Conservation (phyloP, 371 early-diverging fungal species). For the Zychaea mexicana region DNA sequence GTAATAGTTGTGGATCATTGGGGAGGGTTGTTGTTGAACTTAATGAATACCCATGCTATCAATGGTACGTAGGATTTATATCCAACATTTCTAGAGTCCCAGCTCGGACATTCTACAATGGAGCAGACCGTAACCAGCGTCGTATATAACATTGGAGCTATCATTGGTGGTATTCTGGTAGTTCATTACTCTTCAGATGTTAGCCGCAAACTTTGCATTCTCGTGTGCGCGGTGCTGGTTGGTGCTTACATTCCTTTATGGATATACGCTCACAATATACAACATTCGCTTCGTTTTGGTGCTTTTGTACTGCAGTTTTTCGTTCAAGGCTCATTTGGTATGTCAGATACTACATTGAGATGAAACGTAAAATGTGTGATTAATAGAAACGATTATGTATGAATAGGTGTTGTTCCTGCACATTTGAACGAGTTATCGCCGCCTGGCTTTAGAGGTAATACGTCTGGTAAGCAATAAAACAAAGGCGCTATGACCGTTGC, state of each 20-base stretch:
- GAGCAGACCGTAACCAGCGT: constrained; percentile 64
- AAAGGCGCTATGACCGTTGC: too few species aligned
- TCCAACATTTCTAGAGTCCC: constrained; percentile 65
- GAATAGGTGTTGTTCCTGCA: constrained; percentile 57
- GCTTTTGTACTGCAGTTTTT: constrained; percentile 68
- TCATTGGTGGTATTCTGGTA: constrained; percentile 63
- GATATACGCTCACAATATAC: constrained; percentile 55
- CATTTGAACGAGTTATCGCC: constrained; percentile 74
- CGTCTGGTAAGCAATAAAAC: constrained; percentile 42
- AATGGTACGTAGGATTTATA: constrained; percentile 76
- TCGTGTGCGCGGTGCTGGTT: constrained; percentile 49
- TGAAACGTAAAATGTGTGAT: background rate
- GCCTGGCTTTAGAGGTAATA: constrained; percentile 60
- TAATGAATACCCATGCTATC: constrained; percentile 73
- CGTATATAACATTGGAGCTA: constrained; percentile 69
- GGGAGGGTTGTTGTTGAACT: too few species aligned
- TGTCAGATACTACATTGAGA: background rate
- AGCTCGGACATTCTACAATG: constrained; percentile 53
- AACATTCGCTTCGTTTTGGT: constrained; percentile 49
- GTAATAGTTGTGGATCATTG: too few species aligned
- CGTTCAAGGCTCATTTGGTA: constrained; percentile 68
- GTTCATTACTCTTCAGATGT: constrained; percentile 69
- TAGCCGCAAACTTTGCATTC: constrained; percentile 61
- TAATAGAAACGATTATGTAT: background rate
- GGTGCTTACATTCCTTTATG: constrained; percentile 71